Conservation (phyloP, 768 basidiomycete genomes). For the Tricholoma bakamatsutake region DNA sequence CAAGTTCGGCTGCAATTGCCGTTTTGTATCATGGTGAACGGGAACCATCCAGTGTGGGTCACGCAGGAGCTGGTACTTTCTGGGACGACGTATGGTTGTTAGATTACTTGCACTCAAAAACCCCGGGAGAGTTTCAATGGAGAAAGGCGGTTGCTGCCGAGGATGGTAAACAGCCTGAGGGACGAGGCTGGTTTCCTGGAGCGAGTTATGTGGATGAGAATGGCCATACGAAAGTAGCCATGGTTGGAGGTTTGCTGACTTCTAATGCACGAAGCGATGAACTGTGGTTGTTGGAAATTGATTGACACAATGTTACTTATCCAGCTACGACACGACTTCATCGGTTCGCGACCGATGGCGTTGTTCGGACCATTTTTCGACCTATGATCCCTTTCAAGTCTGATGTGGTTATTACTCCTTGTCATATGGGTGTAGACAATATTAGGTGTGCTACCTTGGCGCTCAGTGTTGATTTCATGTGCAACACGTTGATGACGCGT, state of each 20-base stretch:
- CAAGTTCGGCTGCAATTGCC: background rate
- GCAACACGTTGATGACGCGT: no score
- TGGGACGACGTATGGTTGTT: background rate
- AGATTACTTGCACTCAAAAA: background rate
- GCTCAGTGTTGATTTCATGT: no score
- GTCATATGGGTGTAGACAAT: no score
- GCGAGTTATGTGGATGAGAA: background rate
- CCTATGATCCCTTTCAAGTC: no score
- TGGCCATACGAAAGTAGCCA: background rate
- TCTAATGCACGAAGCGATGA: background rate
- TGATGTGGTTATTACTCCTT: no score
- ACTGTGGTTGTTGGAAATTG: background rate
- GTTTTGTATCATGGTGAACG: background rate
- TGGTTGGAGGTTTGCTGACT: background rate
- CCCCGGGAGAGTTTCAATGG: background rate
- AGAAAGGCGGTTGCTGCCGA: background rate
- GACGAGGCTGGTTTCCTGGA: background rate
- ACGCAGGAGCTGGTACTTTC: background rate
- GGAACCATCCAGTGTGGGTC: background rate
- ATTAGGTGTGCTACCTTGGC: no score
- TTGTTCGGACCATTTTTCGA: no score
- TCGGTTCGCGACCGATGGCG: no score
- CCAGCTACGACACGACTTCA: no score
- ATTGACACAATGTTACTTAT: background rate
- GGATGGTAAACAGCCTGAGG: background rate